These are phyloP conservation scores for Tetrahymena borealis DNA, from an alignment of 73 alveolate genomes.

Conservation along the genomic window DNA sequence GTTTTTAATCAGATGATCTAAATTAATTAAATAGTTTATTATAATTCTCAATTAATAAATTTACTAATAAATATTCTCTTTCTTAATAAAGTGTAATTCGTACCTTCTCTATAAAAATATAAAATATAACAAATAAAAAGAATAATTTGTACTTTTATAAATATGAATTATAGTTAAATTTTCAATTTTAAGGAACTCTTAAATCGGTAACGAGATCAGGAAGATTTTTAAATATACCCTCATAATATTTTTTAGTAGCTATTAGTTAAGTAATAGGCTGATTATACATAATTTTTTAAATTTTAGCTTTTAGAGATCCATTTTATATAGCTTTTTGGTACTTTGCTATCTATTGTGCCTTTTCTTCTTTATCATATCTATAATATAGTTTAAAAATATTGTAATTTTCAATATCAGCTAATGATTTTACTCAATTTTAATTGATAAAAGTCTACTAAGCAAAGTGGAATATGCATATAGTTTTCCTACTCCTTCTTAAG, in stretches of 20 bases:
- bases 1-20: no score
- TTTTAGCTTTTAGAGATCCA: background rate
- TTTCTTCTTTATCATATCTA: background rate
- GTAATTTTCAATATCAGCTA: background rate
- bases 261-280: background rate
- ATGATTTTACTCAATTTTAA: background rate
- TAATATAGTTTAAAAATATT: background rate
- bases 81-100: no score
- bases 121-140: no score
- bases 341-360: background rate
- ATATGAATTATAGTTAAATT: no score
- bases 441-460: background rate
- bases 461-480: background rate
- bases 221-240: background rate
- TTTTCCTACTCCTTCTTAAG: background rate
- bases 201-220: background rate
- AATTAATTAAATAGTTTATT: no score
- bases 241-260: background rate
- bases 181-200: background rate
- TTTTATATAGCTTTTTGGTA: background rate
- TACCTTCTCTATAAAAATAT: no score
- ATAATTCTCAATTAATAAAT: no score
- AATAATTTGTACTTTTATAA: background rate
- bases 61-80: no score
- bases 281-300: background rate